phyloP scores from a whole-genome alignment of 805 yeast species.

The Helenozyma baotianmanensis region DNA sequence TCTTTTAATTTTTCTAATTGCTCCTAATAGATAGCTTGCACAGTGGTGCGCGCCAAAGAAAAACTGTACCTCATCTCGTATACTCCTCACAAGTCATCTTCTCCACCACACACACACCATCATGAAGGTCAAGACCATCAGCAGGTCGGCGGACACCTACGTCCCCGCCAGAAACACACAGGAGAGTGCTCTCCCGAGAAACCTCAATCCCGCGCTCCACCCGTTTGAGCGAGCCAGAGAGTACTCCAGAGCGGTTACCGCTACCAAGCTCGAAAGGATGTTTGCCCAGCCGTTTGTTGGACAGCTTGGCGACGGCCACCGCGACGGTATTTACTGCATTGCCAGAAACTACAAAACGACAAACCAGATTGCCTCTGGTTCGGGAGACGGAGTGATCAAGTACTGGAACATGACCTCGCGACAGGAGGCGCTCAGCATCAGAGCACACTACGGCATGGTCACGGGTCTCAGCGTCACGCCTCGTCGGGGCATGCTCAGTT shows the following conservation, averaged over 20 bases:
- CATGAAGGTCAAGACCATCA: constrained; percentile 84
- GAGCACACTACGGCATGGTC: constrained; percentile 88
- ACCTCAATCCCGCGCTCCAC: constrained; percentile 88
- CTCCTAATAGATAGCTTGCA: too few species aligned
- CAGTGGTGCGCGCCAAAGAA: too few species aligned
- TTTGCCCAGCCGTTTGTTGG: constrained; percentile 97
- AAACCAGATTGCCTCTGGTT: constrained; percentile 80
- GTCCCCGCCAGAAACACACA: constrained; percentile 91
- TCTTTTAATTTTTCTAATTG: too few species aligned
- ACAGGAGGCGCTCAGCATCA: constrained; percentile 68
- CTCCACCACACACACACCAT: not conserved
- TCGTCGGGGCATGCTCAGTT: constrained; percentile 56
- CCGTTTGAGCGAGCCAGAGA: constrained; percentile 97
- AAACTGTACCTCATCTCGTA: too few species aligned
- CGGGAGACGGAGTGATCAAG: constrained; percentile 93
- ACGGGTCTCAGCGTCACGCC: constrained; percentile 78
- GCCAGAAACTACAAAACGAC: constrained; percentile 72
- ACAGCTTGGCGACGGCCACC: constrained; percentile 90
- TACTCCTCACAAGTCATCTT: too few species aligned
- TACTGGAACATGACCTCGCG: constrained; percentile 88
- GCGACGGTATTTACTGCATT: constrained; percentile 87
- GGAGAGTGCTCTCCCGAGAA: constrained; percentile 81
- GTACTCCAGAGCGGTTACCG: constrained; percentile 89
- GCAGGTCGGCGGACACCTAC: constrained; percentile 85
- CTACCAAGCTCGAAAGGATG: constrained; percentile 92